Conservation (phyloP, 768 basidiomycete genomes). For the Leucosporidium creatinivorum region DNA sequence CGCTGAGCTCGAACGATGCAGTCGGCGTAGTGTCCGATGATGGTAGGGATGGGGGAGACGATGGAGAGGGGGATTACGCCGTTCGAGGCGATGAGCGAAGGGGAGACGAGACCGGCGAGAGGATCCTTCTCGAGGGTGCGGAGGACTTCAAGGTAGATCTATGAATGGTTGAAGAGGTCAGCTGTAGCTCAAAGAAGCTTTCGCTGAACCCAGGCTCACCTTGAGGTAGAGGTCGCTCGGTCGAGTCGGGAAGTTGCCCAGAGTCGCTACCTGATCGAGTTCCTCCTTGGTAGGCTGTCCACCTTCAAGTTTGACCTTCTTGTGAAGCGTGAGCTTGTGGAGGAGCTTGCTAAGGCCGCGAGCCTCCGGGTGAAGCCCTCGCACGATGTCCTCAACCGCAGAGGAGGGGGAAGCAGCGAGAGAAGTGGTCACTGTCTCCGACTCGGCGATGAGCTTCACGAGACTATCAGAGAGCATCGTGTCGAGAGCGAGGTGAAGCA, state of each 20-base stretch:
- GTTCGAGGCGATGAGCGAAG: constrained; percentile 54
- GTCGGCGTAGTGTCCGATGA: constrained; percentile 61
- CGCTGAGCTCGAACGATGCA: constrained; percentile 42
- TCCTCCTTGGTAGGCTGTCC: constrained; percentile 43
- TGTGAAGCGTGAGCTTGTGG: neutral
- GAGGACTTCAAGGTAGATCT: constrained; percentile 58
- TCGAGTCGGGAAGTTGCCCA: constrained; percentile 50
- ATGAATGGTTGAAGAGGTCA: neutral
- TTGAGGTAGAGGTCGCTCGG: constrained; percentile 57
- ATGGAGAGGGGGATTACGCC: constrained; percentile 58
- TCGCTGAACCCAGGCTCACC: constrained; percentile 38
- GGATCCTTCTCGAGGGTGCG: constrained; percentile 52
- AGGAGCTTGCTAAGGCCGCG: neutral
- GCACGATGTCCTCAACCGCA: no score
- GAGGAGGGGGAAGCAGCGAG: no score
- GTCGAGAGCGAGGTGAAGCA: no score
- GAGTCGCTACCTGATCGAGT: constrained; percentile 47
- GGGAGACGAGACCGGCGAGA: constrained; percentile 53
- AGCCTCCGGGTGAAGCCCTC: no score
- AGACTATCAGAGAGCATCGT: no score
- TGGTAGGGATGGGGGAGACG: constrained; percentile 61
- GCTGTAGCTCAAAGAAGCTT: no score
- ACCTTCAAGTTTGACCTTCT: constrained; percentile 31
- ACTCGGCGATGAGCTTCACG: no score
- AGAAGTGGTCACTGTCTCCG: no score